phyloP scores from a whole-genome alignment of 1,284 basidiomycete genomes.

The Cutaneotrichosporon cutaneum region DNA sequence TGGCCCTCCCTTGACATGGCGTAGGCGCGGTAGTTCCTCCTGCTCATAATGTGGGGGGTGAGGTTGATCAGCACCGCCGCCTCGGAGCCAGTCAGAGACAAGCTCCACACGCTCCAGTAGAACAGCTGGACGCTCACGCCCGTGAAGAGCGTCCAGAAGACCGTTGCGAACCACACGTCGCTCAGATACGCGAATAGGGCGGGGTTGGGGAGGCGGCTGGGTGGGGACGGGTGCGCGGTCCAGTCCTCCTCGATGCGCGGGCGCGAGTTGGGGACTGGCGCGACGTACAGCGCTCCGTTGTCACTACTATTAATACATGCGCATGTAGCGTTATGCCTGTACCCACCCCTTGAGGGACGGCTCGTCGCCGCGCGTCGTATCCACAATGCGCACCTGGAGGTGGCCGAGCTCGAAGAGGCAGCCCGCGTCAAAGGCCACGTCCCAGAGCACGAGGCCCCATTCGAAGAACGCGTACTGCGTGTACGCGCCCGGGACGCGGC shows the following conservation, averaged over 20 bases:
- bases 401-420: conserved; percentile 62
- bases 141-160: conserved; percentile 86
- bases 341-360: conserved; percentile 18
- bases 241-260: conserved; percentile 26
- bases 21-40: conserved; percentile 56
- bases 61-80: conserved; percentile 66
- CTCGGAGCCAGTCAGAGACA: conserved; percentile 67
- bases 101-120: conserved; percentile 88
- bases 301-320: conserved; percentile 13
- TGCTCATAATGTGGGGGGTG: conserved; percentile 64
- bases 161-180: conserved; percentile 60
- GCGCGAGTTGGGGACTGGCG: conserved; percentile 6
- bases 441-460: conserved; percentile 77
- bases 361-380: conserved; percentile 22
- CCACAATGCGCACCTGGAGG: conserved; percentile 24
- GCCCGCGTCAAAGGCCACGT: conserved; percentile 74
- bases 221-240: conserved; percentile 18
- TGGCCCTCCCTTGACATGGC: conserved; percentile 58
- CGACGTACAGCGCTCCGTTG: conserved; percentile 15
- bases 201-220: conserved; percentile 14
- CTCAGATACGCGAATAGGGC: conserved; percentile 36
- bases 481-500: conserved; percentile 78
- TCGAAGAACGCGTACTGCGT: conserved; percentile 81
- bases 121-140: conserved; percentile 79
- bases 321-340: conserved; percentile 5